Evolutionary conservation across 768 basidiomycete species (phyloP), one percentile per base, ranked within the genome.

Genomic region (Russula earlei): DNA sequence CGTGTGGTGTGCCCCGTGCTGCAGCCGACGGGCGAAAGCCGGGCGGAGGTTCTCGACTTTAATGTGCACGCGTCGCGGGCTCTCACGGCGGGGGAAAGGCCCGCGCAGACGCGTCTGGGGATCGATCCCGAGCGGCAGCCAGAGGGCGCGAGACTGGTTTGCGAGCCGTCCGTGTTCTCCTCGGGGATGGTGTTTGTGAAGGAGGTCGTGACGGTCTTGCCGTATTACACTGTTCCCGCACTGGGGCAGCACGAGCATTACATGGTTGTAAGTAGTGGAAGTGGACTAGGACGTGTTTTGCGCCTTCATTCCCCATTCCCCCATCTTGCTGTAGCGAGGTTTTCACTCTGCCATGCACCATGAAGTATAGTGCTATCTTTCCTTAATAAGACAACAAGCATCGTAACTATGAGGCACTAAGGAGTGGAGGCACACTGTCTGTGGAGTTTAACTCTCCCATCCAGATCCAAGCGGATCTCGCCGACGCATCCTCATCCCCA

Each of bases 1-100:
- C 69, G 74, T 10, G 67, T 75, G 22, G 69, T 71, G 8, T 60
- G 72, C 29, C 63, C 65, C 1, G 49, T 33, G 12, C 33, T 62
- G 19, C 43, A 57, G 10, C 43, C 62, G 4, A 54, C 45, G 34
- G 62, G 49, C 1, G 19, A 47, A 47, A 46, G 56, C 40, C 19
- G 43, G 1, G 51, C 67, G 0, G 61, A 58, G 34, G 64, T 69
- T 11, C 62, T 72, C 36, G 67, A 74, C 37, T 71, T 74, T 29
- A 73, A 73, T 25, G 56, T 61, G 12, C 40, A 52, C 12, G 25
- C 62, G 7, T 56, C 54, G 46, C 65, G 59, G 1, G 19, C 25
- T 5, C 56, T 51, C 29, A 49, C 47, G 8, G 12, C 1, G 4
- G 51, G 33, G 46, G 51, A 58, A 50, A 49, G 47, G 27, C 14